A percentile compares a stretch with the other conserved stretches of the same genome.
phyloP scores from a whole-genome alignment of 345 rosid species.

The Gynandropsis gynandra region DNA sequence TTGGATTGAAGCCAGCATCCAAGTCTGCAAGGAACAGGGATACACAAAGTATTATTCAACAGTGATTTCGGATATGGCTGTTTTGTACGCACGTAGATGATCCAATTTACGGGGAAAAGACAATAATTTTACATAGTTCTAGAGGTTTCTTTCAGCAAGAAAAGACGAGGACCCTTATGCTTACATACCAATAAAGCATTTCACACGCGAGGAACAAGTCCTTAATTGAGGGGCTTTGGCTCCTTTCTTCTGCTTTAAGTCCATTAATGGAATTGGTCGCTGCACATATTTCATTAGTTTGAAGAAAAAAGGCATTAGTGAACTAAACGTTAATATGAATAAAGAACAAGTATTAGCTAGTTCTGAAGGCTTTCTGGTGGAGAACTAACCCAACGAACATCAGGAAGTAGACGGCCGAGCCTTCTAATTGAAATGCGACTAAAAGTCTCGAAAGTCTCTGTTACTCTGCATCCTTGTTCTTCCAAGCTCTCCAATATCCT shows the following conservation, averaged over 20 bases:
- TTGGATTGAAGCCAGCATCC: conserved; percentile 76
- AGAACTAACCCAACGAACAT: conserved; percentile 65
- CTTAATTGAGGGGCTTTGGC: conserved; percentile 41
- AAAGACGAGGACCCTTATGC: no score
- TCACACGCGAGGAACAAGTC: conserved; percentile 57
- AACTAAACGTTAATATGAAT: neutral
- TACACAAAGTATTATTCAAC: neutral
- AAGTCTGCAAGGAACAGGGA: conserved; percentile 40
- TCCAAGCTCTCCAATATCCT: conserved; percentile 44
- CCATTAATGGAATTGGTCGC: conserved; percentile 64
- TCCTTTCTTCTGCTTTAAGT: conserved; percentile 41
- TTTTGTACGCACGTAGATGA: neutral
- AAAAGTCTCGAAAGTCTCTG: conserved; percentile 41
- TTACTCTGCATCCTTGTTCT: conserved; percentile 35
- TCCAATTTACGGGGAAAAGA: no score
- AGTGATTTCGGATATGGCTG: conserved; percentile 3
- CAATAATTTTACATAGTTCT: no score
- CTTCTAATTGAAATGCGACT: conserved; percentile 58
- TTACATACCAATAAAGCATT: conserved; percentile 58
- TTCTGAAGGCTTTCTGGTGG: neutral
- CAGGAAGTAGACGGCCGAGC: conserved; percentile 83
- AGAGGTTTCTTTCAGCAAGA: no score
- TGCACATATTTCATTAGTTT: conserved; percentile 17
- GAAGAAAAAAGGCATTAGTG: conserved; percentile 9
- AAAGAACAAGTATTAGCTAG: no score